phyloP scores from a whole-genome alignment of 2,329 filamentous ascomycete genomes.

The Neophaeococcomyces mojaviensis region DNA sequence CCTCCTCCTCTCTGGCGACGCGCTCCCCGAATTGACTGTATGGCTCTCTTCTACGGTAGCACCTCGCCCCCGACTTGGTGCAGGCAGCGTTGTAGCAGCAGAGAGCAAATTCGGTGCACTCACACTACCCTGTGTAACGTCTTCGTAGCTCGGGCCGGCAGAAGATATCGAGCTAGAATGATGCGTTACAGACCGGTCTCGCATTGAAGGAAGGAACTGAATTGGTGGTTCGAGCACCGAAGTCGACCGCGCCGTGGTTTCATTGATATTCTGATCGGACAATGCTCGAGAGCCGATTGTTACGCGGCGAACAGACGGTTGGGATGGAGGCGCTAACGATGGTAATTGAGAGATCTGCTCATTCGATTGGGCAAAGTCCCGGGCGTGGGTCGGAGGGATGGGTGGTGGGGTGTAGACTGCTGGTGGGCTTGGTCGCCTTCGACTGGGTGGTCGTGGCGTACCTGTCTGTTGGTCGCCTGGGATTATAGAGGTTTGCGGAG shows the following conservation, averaged over 20 bases:
- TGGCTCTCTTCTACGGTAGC: background rate
- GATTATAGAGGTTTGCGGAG: background rate
- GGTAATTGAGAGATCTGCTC: background rate
- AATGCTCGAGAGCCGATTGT: background rate
- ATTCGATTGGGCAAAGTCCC: background rate
- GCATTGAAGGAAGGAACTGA: background rate
- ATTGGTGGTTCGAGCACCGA: conserved; percentile 3
- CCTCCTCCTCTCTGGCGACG: background rate
- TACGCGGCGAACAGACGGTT: background rate
- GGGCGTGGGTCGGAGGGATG: background rate
- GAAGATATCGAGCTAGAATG: background rate
- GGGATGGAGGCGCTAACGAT: background rate
- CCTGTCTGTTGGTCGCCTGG: background rate
- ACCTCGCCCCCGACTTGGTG: background rate
- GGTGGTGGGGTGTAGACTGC: conserved; percentile 4
- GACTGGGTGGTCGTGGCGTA: background rate
- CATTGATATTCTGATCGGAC: background rate
- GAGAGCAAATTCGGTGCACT: background rate
- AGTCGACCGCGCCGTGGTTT: background rate
- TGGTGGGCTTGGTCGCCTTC: conserved; percentile 4
- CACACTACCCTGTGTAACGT: background rate
- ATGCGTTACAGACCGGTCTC: background rate
- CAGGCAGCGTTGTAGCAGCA: background rate
- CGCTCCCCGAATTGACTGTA: background rate
- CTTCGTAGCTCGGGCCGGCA: background rate